Evolutionary conservation across 177 flowering plant genomes (phyloP).

Genomic region (Vitis hybrid): DNA sequence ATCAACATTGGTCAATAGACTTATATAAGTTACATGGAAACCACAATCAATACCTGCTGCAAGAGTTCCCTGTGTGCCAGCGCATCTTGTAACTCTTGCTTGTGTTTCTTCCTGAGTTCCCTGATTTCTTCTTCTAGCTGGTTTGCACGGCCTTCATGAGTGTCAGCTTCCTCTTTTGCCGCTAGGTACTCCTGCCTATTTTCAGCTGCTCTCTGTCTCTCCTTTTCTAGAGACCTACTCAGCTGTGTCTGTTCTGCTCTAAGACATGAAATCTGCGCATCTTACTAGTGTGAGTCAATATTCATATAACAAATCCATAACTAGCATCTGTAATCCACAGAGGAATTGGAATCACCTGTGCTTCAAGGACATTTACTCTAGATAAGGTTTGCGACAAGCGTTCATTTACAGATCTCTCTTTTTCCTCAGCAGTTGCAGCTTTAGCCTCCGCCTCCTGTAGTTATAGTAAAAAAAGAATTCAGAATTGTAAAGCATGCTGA

Average conservation of each 20-base stretch:
- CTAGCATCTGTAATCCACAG: constrained; percentile 1
- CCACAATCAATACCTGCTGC: constrained; percentile 62
- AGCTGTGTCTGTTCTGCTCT: constrained; percentile 94
- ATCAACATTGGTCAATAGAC: no score
- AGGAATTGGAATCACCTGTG: constrained; percentile 61
- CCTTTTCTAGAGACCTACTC: constrained; percentile 89
- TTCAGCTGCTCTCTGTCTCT: constrained; percentile 96
- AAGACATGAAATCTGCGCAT: constrained; percentile 86
- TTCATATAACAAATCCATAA: constrained; percentile 4
- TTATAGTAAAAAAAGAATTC: constrained; percentile 1
- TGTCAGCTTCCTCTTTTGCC: constrained; percentile 92
- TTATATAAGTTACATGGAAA: not conserved
- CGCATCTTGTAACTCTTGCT: constrained; percentile 76
- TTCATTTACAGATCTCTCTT: constrained; percentile 87
- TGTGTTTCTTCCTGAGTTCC: constrained; percentile 79
- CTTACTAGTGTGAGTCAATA: constrained; percentile 19
- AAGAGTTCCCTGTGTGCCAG: constrained; percentile 63
- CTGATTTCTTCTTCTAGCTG: constrained; percentile 85
- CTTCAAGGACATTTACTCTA: constrained; percentile 95
- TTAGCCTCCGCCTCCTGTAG: constrained; percentile 94
- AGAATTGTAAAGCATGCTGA: not conserved
- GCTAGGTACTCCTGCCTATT: constrained; percentile 94
- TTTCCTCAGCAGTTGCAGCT: constrained; percentile 93
- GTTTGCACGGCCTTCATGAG: constrained; percentile 80
- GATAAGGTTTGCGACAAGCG: constrained; percentile 95